phyloP scores from a whole-genome alignment of 352 stramenopile genomes.

The Globisporangium cystogenes region DNA sequence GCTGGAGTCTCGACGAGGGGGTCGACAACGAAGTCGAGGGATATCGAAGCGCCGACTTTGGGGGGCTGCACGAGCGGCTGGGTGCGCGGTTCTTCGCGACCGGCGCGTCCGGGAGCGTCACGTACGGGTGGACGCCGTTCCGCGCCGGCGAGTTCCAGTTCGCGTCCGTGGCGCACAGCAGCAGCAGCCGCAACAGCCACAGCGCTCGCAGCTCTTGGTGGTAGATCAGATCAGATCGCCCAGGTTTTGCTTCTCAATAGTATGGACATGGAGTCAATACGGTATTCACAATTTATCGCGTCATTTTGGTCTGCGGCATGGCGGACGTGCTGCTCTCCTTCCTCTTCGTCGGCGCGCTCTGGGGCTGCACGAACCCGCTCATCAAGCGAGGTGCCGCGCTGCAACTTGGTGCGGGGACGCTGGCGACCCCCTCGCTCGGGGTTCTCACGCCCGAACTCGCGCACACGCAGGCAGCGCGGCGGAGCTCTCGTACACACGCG shows the following conservation, averaged over 20 bases:
- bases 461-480: slow-evolving; percentile 36
- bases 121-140: slow-evolving; percentile 18
- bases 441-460: not conserved
- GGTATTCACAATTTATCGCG: too few species aligned
- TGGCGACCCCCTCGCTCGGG: too few species aligned
- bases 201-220: too few species aligned
- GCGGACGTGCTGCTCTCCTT: slow-evolving; percentile 52
- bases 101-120: slow-evolving; percentile 2
- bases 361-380: slow-evolving; percentile 83
- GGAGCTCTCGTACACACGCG: slow-evolving; percentile 46
- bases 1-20: not conserved
- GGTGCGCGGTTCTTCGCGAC: slow-evolving; percentile 2
- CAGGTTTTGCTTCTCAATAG: too few species aligned
- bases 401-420: too few species aligned
- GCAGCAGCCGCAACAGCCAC: not conserved
- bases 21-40: not conserved
- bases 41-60: not conserved
- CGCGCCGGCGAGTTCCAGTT: slow-evolving; percentile 17
- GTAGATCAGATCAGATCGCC: too few species aligned
- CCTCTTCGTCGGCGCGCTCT: slow-evolving; percentile 77
- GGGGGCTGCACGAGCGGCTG: not conserved
- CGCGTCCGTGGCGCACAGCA: not conserved
- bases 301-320: too few species aligned
- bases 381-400: slow-evolving; percentile 59
- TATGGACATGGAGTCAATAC: too few species aligned